Base-by-base conservation (phyloP, 2,329 filamentous ascomycete genomes). In the Myriosclerotinia scirpicola region DNA sequence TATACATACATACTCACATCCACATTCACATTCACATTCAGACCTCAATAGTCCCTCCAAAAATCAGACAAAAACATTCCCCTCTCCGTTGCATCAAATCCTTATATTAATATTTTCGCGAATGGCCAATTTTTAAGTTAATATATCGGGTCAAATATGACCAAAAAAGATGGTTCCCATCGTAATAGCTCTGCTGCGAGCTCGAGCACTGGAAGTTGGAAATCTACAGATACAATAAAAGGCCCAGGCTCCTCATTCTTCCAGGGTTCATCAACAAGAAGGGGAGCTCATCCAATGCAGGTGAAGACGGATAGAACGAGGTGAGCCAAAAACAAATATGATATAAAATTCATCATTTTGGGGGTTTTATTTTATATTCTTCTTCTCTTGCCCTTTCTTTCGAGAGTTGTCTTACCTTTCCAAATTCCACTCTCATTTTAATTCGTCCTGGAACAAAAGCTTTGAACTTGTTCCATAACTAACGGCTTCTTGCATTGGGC, bases 191-290 rank as follows among this genome's bases (percentile, higher is more conserved):
- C 87, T 71, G 80, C 83, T 71, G 86, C 86, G 79, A 87, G 85
- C 82, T 84, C 85, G 71, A 86, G 85, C 80, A 85, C 84, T 75
- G 84, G 87, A 74, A 90, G 87, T 80, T 86, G 84, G 78, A 84
- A 84, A 73, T 90, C 88, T 69, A 84, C 83, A 75, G 84, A 86
- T 74, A 92, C 90, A 50, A 80, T 87, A 78, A 82, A 82, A 65
- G 64, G 64, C 66, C 79, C 78, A 71, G 78, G 59, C 52, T 64
- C 50, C 60, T 58, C 75, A 40, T 67, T 74, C 46, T 76, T 76
- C 61, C 73, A 73, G 26, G 70, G 68, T 48, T 65, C 74, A 48
- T 73, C 75, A 61, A 61, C 46, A 63, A 70, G 72, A 66, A 70
- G 73, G 67, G 68, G 71, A 34, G 66, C 78, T 14, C 30, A 34